Evolutionary conservation across 768 basidiomycete genomes (phyloP), one percentile per base, ranked within the genome.

Genomic region (Termitomyces sp.): DNA sequence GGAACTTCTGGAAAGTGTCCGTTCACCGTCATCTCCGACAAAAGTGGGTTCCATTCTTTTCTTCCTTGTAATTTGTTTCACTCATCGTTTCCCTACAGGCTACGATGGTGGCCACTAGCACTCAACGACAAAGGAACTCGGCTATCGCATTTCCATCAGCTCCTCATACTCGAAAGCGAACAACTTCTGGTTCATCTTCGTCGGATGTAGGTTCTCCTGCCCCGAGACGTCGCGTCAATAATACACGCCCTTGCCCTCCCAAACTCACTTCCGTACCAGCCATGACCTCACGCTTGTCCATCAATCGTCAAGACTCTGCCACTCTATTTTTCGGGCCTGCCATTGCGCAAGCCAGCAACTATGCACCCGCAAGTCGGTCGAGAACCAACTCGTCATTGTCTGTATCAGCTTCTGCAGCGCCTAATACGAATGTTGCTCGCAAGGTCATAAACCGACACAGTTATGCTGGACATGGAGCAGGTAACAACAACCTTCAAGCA

Each of bases 281-380:
- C 43, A 11, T 54, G 26, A 35, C 48, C 53, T 52, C 67, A 40
- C 76, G 77, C 28, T 65, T 70, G 14, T 71, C 79, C 0, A 65
- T 83, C 42, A 76, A 67, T 46, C 81, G 86, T 37, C 75, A 82
- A 19, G 75, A 84, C 21, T 82, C 75, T n/a, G 85, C 84, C 17
- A 83, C 86, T 0, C 69, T 86, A 11, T 88, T 89, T 68, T 89
- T 89, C 64, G 87, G 86, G 5, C 83, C 84, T 42, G 56, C 77
- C 41, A 83, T 85, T 57, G 69, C 73, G 17, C 63, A 66, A 42
- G 23, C 62, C 21, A 61, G 59, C 47, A 62, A 61, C 38, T 62
- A 60, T 56, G 59, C 63, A 35, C 64, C 68, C 11, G 50, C 50
- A 26, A 38, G 57, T 30, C 71, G 73, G 37, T 66, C 72, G 23